These are phyloP conservation scores for Aspergillus ruber DNA, from an alignment of 2,329 filamentous ascomycete genomes.

Conservation along the genomic window DNA sequence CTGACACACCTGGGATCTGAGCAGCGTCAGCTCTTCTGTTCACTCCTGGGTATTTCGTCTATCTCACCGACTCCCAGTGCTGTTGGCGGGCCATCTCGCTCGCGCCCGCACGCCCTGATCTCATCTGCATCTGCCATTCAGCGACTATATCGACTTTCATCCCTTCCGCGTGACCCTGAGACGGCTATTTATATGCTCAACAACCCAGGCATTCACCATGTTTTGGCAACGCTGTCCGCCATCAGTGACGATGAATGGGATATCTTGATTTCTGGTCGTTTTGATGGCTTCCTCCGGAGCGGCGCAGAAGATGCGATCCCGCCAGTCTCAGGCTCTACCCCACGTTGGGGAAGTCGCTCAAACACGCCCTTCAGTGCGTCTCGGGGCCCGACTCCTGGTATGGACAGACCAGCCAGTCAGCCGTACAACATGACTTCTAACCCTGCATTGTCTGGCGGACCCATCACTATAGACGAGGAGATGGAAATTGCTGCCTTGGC, in stretches of 20 bases:
- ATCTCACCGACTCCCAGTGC: conserved; percentile 53
- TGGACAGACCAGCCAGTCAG: conserved; percentile 38
- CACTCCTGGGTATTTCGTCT: conserved; percentile 60
- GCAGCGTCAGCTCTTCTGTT: conserved; percentile 74
- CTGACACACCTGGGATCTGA: conserved; percentile 74
- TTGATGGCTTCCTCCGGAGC: conserved; percentile 92
- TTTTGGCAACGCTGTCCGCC: conserved; percentile 77
- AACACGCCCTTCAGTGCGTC: conserved; percentile 28
- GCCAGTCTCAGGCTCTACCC: conserved; percentile 14
- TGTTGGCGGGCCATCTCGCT: conserved; percentile 57
- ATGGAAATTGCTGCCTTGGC: conserved; percentile 84
- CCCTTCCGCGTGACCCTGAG: conserved; percentile 75
- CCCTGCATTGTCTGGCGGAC: conserved; percentile 58
- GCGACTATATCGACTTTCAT: conserved; percentile 69
- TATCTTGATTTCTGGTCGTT: conserved; percentile 85
- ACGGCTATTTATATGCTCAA: conserved; percentile 79
- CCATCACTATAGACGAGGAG: conserved; percentile 87
- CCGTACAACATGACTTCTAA: conserved; percentile 40
- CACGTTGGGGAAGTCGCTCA: conserved; percentile 25
- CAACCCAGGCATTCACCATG: conserved; percentile 73
- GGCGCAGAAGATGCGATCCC: conserved; percentile 61
- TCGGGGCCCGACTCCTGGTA: conserved; percentile 27
- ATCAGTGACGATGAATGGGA: conserved; percentile 95
- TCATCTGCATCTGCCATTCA: conserved; percentile 74
- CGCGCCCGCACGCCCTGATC: conserved; percentile 65